phyloP scores from a whole-genome alignment of 2,329 filamentous ascomycete genomes.

The Aspergillus aculeatinus region DNA sequence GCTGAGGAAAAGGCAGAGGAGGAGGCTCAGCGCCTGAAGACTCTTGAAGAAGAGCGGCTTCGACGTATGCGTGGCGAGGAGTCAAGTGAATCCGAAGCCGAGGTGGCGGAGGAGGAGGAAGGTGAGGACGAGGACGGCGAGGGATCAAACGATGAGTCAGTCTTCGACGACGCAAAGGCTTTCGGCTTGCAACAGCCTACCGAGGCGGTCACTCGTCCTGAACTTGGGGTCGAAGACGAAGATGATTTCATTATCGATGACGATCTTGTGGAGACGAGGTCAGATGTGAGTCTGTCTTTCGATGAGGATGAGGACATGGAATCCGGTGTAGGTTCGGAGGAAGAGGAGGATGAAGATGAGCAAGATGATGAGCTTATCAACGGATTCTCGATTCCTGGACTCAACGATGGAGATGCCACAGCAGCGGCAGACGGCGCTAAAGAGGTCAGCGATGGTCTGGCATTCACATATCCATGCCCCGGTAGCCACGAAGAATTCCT shows the following conservation, averaged over 20 bases:
- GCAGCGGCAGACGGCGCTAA: conserved; percentile 44
- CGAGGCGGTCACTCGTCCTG: conserved; percentile 37
- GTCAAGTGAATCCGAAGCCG: conserved; percentile 64
- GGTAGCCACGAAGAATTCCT: conserved; percentile 73
- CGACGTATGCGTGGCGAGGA: conserved; percentile 84
- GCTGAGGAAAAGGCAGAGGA: conserved; percentile 80
- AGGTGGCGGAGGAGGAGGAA: conserved; percentile 47
- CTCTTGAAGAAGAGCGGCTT: conserved; percentile 78
- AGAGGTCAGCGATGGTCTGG: conserved; percentile 55
- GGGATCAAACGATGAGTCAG: conserved; percentile 46
- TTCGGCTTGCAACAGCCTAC: conserved; percentile 61
- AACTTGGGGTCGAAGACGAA: conserved; percentile 80
- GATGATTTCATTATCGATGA: conserved; percentile 92
- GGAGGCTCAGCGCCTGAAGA: conserved; percentile 71
- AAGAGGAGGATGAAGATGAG: conserved; percentile 53
- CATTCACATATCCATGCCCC: conserved; percentile 85
- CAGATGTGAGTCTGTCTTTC: conserved; percentile 49
- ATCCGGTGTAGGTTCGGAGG: conserved; percentile 55
- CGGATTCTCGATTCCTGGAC: conserved; percentile 55
- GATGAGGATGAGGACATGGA: conserved; percentile 53
- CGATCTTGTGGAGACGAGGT: conserved; percentile 79
- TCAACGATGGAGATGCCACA: conserved; percentile 20
- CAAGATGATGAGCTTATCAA: conserved; percentile 71
- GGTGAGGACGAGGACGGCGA: conserved; percentile 36
- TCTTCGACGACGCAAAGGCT: conserved; percentile 57